These are phyloP conservation scores for Ophiosphaerella korrae DNA, from an alignment of 2,329 filamentous ascomycete species.

Conservation along the genomic window DNA sequence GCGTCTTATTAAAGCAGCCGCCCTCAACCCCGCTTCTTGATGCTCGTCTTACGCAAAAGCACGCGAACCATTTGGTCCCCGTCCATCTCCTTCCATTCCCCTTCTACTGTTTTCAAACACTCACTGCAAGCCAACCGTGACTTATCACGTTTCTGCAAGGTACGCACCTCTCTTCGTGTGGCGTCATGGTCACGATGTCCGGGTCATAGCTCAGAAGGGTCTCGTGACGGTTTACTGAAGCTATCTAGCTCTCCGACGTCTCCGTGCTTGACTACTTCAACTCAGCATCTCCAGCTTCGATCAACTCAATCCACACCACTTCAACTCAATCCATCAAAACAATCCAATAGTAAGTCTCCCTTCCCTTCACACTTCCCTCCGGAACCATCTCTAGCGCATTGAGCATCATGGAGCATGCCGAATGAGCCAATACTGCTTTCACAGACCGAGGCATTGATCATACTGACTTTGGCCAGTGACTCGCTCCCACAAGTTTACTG, in stretches of 20 bases:
- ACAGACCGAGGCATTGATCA: background rate
- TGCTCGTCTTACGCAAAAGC: slow-evolving; percentile 10
- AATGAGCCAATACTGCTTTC: background rate
- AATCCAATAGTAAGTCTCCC: slow-evolving; percentile 39
- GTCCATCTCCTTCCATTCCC: slow-evolving; percentile 16
- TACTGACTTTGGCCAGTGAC: slow-evolving; percentile 70
- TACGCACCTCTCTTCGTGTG: slow-evolving; percentile 17
- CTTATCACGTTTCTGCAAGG: slow-evolving; percentile 31
- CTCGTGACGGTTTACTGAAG: slow-evolving; percentile 44
- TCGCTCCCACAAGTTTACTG: slow-evolving; percentile 94
- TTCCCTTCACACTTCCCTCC: background rate
- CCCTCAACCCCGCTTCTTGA: slow-evolving; percentile 21
- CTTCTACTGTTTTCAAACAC: slow-evolving; percentile 3
- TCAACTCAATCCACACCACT: slow-evolving; percentile 17
- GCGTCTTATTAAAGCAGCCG: slow-evolving; percentile 19
- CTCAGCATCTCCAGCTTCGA: slow-evolving; percentile 24
- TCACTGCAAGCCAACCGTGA: slow-evolving; percentile 10
- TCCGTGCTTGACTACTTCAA: slow-evolving; percentile 37
- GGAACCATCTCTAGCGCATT: slow-evolving; percentile 5
- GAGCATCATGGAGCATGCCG: slow-evolving; percentile 3
- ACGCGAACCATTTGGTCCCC: slow-evolving; percentile 19
- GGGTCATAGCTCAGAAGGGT: slow-evolving; percentile 34
- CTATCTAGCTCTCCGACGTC: slow-evolving; percentile 30
- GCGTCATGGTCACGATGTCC: slow-evolving; percentile 20
- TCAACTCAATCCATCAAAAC: slow-evolving; percentile 11